These are phyloP conservation scores for Blastocladiella emersonii DNA, from an alignment of 371 early-diverging fungal species.

Conservation along the genomic window DNA sequence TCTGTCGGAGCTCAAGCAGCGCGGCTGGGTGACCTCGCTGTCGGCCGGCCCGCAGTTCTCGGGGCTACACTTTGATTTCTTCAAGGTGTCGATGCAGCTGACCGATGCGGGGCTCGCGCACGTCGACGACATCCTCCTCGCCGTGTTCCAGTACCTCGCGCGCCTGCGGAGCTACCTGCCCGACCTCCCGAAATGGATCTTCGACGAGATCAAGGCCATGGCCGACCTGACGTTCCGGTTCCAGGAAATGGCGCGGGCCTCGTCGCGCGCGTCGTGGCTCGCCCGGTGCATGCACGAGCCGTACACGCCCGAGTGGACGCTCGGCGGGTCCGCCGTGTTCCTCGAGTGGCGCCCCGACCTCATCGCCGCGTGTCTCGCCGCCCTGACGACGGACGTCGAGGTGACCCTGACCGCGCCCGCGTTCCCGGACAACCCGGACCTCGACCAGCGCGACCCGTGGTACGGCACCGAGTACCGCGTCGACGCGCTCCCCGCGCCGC, in stretches of 20 bases:
- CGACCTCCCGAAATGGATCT: slow-evolving; percentile 59
- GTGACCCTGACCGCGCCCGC: neutral
- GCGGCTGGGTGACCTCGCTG: slow-evolving; percentile 75
- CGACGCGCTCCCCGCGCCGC: slow-evolving; percentile 32
- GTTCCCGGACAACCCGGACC: neutral
- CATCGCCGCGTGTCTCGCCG: slow-evolving; percentile 15
- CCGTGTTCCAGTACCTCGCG: slow-evolving; percentile 72
- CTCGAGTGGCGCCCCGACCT: slow-evolving; percentile 17
- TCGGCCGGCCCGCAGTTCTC: slow-evolving; percentile 49
- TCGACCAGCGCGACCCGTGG: slow-evolving; percentile 39
- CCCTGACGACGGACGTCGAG: neutral
- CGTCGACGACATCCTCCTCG: slow-evolving; percentile 56
- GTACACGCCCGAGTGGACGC: slow-evolving; percentile 43
- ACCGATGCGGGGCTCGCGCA: slow-evolving; percentile 68
- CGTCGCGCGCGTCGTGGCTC: slow-evolving; percentile 19
- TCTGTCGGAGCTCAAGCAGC: slow-evolving; percentile 63
- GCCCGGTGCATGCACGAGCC: slow-evolving; percentile 29
- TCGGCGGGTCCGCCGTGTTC: slow-evolving; percentile 52
- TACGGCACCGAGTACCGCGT: slow-evolving; percentile 75
- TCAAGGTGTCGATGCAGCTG: slow-evolving; percentile 62
- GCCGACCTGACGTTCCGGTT: slow-evolving; percentile 61
- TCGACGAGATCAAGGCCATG: slow-evolving; percentile 53
- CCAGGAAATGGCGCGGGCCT: slow-evolving; percentile 47
- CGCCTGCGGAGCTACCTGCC: slow-evolving; percentile 51
- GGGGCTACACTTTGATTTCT: slow-evolving; percentile 61